Base-by-base conservation (phyloP, 1,139 yeast genomes). In the Diutina pseudorugosa region DNA sequence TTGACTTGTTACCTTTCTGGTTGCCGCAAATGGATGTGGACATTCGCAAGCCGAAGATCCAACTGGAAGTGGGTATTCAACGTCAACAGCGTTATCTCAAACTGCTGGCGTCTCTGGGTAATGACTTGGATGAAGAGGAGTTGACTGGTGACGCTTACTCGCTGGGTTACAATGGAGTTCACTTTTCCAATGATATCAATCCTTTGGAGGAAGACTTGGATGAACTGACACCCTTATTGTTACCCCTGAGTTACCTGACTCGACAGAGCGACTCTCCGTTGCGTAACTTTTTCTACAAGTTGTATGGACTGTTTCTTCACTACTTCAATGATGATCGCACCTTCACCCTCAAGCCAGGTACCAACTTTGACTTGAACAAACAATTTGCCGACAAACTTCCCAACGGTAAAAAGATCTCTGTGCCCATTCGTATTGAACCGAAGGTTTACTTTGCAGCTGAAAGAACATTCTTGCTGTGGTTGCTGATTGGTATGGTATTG, bases 1-100 rank as follows among this genome's bases (percentile, higher is more conserved):
- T 89, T 48, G 78, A 82, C 53, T 77, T 89, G 58, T 83, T 93
- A 61, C 98, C 98, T 52, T 93, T 88, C 70, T 93, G 98, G 98
- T 75, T 84, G 59, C 97, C 98, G n/a, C 98, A 93, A 70, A 93
- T 93, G 98, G 88, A 82, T 59, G 85, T 85, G 52, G 98, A 93
- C 65, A 93, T 93, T 59, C 83, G 95, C 65, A 93, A 93, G 67
- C 97, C 97, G 40, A 81, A 83, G 57, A 70, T 79, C 43, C 80
- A 80, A 62, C 80, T 78, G 57, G 81, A 79, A 53, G 76, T 77
- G 60, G 95, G 95, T 60, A 75, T 75, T 56, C 66, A 63, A 52
- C 67, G 77, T 60, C 67, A 68, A 53, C 68, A 65, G 51, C 61
- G 64, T 53, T 60, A 59, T 51, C 56, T 58, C 55, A 67, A 66